phyloP scores from a whole-genome alignment of 257 asterid genomes.

The Handroanthus guayacan region DNA sequence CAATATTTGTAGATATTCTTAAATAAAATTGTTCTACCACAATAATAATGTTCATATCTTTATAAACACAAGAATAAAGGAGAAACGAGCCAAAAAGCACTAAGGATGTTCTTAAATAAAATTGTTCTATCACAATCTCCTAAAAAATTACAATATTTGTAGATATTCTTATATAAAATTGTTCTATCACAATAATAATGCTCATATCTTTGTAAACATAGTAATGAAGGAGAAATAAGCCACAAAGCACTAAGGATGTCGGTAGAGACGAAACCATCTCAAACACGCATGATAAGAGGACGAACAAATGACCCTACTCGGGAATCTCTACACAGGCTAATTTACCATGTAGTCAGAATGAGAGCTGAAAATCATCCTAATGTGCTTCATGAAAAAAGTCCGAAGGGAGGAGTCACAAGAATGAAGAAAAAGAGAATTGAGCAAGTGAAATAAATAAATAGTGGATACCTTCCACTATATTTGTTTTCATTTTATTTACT shows the following conservation, averaged over 20 bases:
- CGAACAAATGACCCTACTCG: neutral
- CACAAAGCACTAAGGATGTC: neutral
- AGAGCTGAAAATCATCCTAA: conserved; percentile 22
- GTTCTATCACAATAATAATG: neutral
- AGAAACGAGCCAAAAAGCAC: no score
- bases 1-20: no score
- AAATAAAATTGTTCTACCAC: neutral
- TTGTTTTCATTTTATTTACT: no score
- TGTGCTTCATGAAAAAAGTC: neutral
- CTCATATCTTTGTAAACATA: no score
- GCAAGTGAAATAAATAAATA: neutral
- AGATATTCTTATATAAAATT: no score
- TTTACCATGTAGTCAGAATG: neutral
- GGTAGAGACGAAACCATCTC: neutral
- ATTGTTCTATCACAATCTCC: no score
- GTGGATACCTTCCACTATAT: neutral
- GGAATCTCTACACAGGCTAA: neutral
- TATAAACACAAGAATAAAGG: no score
- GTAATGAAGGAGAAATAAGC: neutral
- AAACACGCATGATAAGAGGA: neutral
- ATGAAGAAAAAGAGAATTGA: neutral
- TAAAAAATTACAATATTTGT: no score
- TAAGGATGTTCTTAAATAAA: no score
- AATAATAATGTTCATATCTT: neutral
- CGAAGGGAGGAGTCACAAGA: neutral